A percentile compares a stretch with the other conserved stretches of the same genome.
Conservation (phyloP, 2,329 filamentous ascomycete genomes). For the Epichloe scottii region DNA sequence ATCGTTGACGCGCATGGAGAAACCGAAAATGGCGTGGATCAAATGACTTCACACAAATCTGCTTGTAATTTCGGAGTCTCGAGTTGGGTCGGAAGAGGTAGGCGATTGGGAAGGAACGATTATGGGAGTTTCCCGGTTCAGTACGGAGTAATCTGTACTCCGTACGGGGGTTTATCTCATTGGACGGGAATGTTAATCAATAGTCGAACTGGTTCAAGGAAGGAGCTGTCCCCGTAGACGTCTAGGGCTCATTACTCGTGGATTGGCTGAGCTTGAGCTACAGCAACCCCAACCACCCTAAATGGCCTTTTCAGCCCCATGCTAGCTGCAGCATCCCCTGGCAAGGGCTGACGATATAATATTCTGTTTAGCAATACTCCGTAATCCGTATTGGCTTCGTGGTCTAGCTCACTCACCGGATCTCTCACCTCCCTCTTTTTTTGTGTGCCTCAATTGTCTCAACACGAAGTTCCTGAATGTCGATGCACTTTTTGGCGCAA, state of each 20-base stretch:
- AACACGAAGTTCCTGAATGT: not conserved
- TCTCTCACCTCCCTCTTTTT: no score
- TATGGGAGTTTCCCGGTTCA: no score
- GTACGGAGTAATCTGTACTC: no score
- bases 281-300: not conserved
- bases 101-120: not conserved
- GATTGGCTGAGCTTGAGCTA: not conserved
- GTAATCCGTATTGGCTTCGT: not conserved
- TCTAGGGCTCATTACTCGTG: no score
- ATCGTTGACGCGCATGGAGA: not conserved
- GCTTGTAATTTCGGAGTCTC: not conserved
- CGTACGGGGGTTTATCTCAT: no score
- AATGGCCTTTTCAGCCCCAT: not conserved
- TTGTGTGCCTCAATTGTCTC: no score
- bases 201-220: no score
- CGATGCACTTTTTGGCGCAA: not conserved
- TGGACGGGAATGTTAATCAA: no score
- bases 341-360: not conserved
- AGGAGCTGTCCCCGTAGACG: not conserved
- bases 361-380: not conserved
- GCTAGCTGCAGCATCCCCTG: not conserved
- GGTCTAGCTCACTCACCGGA: not conserved
- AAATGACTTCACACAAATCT: not conserved
- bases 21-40: not conserved
- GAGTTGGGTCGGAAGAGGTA: not conserved